phyloP scores from a whole-genome alignment of 176 grass and related monocot genomes.

The Oryza meridionalis region DNA sequence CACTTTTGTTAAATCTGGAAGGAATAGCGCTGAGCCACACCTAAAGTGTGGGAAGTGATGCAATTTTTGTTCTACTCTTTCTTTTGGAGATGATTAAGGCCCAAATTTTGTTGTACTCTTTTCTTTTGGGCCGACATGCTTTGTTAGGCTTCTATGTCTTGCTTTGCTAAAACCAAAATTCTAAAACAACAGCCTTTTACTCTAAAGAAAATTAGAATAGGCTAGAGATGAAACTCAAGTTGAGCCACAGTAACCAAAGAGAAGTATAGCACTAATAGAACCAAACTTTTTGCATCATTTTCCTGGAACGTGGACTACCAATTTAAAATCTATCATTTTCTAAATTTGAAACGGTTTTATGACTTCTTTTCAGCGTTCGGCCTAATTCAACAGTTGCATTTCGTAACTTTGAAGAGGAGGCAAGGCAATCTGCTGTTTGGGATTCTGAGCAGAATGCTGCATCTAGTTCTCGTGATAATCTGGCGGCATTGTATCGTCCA shows the following conservation, averaged over 20 bases:
- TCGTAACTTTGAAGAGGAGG: slow-evolving; percentile 88
- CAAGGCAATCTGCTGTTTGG: slow-evolving; percentile 87
- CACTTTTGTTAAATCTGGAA: not conserved
- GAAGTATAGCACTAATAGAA: not conserved
- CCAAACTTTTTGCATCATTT: not conserved
- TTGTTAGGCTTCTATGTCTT: slow-evolving; percentile 22
- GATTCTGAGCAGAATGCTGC: slow-evolving; percentile 63
- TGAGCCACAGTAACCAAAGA: not conserved
- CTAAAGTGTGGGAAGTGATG: not conserved
- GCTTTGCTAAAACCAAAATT: not conserved
- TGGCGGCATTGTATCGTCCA: slow-evolving; percentile 90
- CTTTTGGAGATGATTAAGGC: slow-evolving; percentile 2
- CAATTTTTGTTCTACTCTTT: not conserved
- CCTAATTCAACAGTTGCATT: slow-evolving; percentile 68
- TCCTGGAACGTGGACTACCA: not conserved
- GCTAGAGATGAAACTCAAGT: not conserved
- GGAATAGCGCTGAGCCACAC: not conserved
- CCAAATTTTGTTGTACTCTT: not conserved
- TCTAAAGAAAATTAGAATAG: not conserved
- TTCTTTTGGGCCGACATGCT: not conserved
- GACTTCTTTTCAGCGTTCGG: slow-evolving; percentile 48
- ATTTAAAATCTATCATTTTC: not conserved
- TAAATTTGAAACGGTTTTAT: not conserved
- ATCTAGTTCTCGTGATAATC: slow-evolving; percentile 63
- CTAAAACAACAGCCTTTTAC: not conserved